A percentile compares a stretch with the other conserved stretches of the same genome.
phyloP scores from a whole-genome alignment of 2,329 filamentous ascomycete genomes.

The Tolypocladium capitatum region DNA sequence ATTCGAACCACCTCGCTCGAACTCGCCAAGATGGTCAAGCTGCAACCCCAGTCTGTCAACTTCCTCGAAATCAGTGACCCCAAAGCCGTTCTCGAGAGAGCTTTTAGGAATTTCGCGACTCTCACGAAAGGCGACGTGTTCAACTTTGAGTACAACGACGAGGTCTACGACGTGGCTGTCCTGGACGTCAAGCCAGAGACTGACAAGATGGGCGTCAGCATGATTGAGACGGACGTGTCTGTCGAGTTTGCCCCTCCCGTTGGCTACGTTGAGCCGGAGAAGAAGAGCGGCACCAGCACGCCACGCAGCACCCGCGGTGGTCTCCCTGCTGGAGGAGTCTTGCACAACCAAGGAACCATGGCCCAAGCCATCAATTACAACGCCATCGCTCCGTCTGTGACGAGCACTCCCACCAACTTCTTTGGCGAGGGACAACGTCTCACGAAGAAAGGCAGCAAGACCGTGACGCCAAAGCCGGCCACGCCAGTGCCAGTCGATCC shows the following conservation, averaged over 20 bases:
- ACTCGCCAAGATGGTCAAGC: slow-evolving; percentile 83
- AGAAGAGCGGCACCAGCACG: slow-evolving; percentile 71
- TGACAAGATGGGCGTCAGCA: slow-evolving; percentile 75
- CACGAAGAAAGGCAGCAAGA: slow-evolving; percentile 70
- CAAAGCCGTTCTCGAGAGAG: slow-evolving; percentile 92
- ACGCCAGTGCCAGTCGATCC: slow-evolving; percentile 46
- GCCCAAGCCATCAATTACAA: slow-evolving; percentile 95
- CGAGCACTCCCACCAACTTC: slow-evolving; percentile 65
- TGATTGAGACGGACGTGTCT: slow-evolving; percentile 90
- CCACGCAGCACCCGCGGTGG: slow-evolving; percentile 55
- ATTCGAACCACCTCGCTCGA: slow-evolving; percentile 90
- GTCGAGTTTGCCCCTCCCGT: slow-evolving; percentile 93
- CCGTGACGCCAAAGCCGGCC: slow-evolving; percentile 48
- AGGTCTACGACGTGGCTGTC: slow-evolving; percentile 83
- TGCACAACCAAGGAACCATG: slow-evolving; percentile 87
- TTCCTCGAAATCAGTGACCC: slow-evolving; percentile 97
- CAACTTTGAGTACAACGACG: slow-evolving; percentile 93
- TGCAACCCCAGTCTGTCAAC: slow-evolving; percentile 83
- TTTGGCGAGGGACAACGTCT: slow-evolving; percentile 67
- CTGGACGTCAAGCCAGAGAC: slow-evolving; percentile 82
- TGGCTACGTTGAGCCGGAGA: slow-evolving; percentile 82
- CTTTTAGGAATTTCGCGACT: slow-evolving; percentile 90
- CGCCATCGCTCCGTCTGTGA: slow-evolving; percentile 69
- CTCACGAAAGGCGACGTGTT: slow-evolving; percentile 90
- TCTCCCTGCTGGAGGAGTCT: slow-evolving; percentile 55